phyloP scores from a whole-genome alignment of 768 basidiomycete species.

The Amanita phalloides region DNA sequence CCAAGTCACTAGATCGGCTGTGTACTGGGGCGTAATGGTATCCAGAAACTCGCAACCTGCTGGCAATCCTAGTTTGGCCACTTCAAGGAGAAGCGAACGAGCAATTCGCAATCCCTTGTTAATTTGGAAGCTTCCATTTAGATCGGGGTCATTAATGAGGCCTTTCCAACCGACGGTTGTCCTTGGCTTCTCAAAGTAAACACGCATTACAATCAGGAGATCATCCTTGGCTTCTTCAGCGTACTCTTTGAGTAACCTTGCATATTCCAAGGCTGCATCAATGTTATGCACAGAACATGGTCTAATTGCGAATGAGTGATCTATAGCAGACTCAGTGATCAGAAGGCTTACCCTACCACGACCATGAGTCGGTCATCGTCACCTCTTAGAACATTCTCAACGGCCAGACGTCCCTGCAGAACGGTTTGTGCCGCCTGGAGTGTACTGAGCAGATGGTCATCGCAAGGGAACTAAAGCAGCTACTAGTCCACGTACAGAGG shows the following conservation, averaged over 20 bases:
- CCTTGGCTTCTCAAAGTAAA: constrained; percentile 95
- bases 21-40: constrained; percentile 66
- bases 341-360: constrained; percentile 65
- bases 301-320: constrained; percentile 22
- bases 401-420: constrained; percentile 68
- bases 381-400: constrained; percentile 73
- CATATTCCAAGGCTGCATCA: constrained; percentile 81
- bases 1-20: constrained; percentile 84
- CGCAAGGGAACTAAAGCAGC: constrained; percentile 4
- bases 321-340: background rate
- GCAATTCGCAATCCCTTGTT: constrained; percentile 92
- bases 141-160: constrained; percentile 93
- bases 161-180: constrained; percentile 99
- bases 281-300: constrained; percentile 95
- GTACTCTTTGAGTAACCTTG: constrained; percentile 66
- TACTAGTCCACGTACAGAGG: constrained; percentile 46
- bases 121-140: constrained; percentile 90
- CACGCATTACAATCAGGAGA: constrained; percentile 92
- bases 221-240: constrained; percentile 76
- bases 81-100: constrained; percentile 75
- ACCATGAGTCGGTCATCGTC: constrained; percentile 90
- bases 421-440: constrained; percentile 81
- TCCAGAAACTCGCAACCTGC: constrained; percentile 95
- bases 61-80: constrained; percentile 86
- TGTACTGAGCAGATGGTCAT: constrained; percentile 33